Base-by-base conservation (phyloP, 495 filamentous ascomycete species). In the Neohortaea acidophila region DNA sequence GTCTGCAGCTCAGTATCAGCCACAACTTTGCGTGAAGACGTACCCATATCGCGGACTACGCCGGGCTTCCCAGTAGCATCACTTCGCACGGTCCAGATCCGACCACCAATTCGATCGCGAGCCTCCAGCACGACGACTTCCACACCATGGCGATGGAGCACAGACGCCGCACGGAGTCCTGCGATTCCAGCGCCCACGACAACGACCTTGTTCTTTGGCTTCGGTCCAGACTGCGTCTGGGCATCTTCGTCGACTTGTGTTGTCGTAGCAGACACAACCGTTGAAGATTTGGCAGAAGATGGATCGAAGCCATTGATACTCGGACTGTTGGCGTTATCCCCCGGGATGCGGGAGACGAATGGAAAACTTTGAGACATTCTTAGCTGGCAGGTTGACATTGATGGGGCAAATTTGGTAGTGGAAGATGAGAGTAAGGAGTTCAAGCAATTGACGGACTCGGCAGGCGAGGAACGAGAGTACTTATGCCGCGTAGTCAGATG, bases 151-250 rank as follows among this genome's bases (percentile, higher is more conserved):
- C 33, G 34, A 20, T 43, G 49, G 25, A 51, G 31, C 14, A 41
- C 21, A 10, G 38, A 23, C n/a, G 42, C 48, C 27, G 49, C 34
- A 31, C 49, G 49, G 3, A 51, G 35, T n/a, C 49, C 48, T 22
- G 49, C 46, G 9, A 51, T 50, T 28, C 49, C 49, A 9, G 42
- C 49, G 22, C 49, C 49, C 13, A 51, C 42, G 7, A 51, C 44
- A 19, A 21, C 35, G 9, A 38, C 35, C n/a, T 10, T 11, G 13
- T 26, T 15, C 21, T 10, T 10, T 9, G 8, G 19, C 21, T 21
- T 22, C 35, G 21, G 35, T 25, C 19, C 21, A 4, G 35, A 7
- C 3, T 4, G n/a, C 13, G 35, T 22, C 35, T 25, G 8, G 10
- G 9, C 10, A n/a, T 9, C n/a, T n/a, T 9, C 12, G 4, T 14